Evolutionary conservation across 495 filamentous ascomycete genomes (phyloP), one percentile per base, ranked within the genome.

Genomic region (Aspergillus baeticus): DNA sequence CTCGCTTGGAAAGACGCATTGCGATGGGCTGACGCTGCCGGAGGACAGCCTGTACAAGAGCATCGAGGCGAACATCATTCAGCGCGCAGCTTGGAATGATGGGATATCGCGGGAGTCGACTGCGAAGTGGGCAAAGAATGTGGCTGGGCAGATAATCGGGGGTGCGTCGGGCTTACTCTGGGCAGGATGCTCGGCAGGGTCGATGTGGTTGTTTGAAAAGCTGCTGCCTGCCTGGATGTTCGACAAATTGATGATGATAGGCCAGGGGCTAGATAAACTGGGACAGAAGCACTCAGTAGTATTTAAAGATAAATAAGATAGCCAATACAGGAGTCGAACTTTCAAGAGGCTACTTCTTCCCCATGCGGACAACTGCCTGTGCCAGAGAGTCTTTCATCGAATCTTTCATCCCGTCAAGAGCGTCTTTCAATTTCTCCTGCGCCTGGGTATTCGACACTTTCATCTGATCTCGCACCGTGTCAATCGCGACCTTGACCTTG

Each of bases 51-150:
- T 55, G 31, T 66, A 61, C 39, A 57, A 62, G 50, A 6, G 36
- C 17, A 62, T 69, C 5, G 60, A 71, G 35, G 44, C 47, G n/a
- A 52, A 34, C 7, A 57, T 60, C 20, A 50, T 41, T 10, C 45
- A 36, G 18, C 57, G 49, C 5, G 55, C 51, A 29, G 8, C 26
- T 3, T 29, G 26, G 26, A 29, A 29, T 29, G 26, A 29, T 29
- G 26, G 26, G 4, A 8, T 29, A 29, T 29, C 26, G 4, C 26
- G 26, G 26, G 26, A 8, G 26, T 29, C 26, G 8, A 8, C 26
- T 4, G 26, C 26, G 8, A 29, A 29, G 26, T 29, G 26, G 26
- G 26, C 26, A 8, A 8, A 29, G 4, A 29, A 8, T 8, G 26
- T 29, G 4, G 26, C 8, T 29, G 26, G 26, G 4, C 3, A 29